phyloP scores from a whole-genome alignment of 768 basidiomycete genomes.

The Tephrocybe rancida region DNA sequence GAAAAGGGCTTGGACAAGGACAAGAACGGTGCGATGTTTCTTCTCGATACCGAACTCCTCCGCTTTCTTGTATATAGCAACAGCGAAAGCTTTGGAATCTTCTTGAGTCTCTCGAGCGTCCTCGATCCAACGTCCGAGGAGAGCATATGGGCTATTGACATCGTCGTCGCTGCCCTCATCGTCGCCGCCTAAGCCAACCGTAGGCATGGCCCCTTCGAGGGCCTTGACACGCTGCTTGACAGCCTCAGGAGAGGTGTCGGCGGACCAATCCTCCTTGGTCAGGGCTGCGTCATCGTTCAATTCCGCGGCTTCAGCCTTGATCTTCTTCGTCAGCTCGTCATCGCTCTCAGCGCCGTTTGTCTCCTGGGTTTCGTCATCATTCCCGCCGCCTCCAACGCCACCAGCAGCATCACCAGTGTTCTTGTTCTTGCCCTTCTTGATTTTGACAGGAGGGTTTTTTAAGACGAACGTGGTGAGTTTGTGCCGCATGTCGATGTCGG shows the following conservation, averaged over 20 bases:
- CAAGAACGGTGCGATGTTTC: constrained; percentile 89
- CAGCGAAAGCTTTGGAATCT: constrained; percentile 51
- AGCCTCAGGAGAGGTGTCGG: constrained; percentile 89
- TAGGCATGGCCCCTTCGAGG: constrained; percentile 61
- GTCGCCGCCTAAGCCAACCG: constrained; percentile 55
- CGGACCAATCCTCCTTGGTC: constrained; percentile 83
- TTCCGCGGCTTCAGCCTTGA: constrained; percentile 87
- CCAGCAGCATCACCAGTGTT: constrained; percentile 36
- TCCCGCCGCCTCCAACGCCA: constrained; percentile 31
- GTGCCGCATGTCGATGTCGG: constrained; percentile 93
- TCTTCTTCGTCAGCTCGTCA: constrained; percentile 87
- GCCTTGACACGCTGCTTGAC: constrained; percentile 81
- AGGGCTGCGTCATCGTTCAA: constrained; percentile 64
- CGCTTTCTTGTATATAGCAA: constrained; percentile 84
- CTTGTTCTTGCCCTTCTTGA: constrained; percentile 71
- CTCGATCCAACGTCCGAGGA: constrained; percentile 83
- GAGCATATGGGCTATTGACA: constrained; percentile 81
- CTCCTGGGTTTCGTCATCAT: constrained; percentile 43
- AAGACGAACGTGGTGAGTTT: constrained; percentile 95
- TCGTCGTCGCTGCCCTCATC: constrained; percentile 93
- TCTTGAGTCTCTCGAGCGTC: constrained; percentile 59
- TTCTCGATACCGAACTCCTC: constrained; percentile 91
- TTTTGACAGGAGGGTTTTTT: constrained; percentile 94
- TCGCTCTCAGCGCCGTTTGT: constrained; percentile 75
- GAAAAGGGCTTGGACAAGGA: constrained; percentile 85